Conservation (phyloP, 129 eudicot species). For the Tagetes erecta region DNA sequence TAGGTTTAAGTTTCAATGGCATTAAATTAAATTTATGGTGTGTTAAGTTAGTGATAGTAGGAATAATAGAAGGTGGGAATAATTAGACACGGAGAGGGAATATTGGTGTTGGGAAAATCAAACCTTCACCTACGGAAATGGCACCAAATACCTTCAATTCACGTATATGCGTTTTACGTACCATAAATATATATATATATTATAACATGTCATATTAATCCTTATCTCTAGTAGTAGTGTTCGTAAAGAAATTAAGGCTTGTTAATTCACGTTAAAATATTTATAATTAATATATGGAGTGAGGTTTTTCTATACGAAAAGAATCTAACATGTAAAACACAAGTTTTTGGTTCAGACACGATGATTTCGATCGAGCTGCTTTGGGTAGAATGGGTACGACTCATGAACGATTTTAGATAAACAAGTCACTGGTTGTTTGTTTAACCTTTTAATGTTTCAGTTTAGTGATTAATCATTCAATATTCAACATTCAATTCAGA, state of each 20-base stretch:
- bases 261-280: not conserved
- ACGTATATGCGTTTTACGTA: slow-evolving; percentile 2
- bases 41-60: slow-evolving; percentile 13
- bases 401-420: too few relatives aligned
- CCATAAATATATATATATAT: not conserved
- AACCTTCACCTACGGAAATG: slow-evolving; percentile 28
- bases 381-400: too few relatives aligned
- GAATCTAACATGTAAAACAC: too few relatives aligned
- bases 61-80: slow-evolving; percentile 43
- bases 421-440: too few relatives aligned
- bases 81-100: slow-evolving; percentile 84
- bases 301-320: too few relatives aligned
- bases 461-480: too few relatives aligned
- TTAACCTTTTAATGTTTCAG: too few relatives aligned
- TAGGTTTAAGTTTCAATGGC: slow-evolving; percentile 32
- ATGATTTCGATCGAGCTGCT: too few relatives aligned
- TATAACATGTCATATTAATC: not conserved
- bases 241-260: not conserved
- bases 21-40: not conserved
- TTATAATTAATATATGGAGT: too few relatives aligned
- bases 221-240: not conserved
- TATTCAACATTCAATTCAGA: too few relatives aligned
- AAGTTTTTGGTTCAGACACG: too few relatives aligned
- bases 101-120: slow-evolving; percentile 51
- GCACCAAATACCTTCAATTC: slow-evolving; percentile 16